phyloP scores from a whole-genome alignment of 352 stramenopile species.

The Globisporangium viniferum region DNA sequence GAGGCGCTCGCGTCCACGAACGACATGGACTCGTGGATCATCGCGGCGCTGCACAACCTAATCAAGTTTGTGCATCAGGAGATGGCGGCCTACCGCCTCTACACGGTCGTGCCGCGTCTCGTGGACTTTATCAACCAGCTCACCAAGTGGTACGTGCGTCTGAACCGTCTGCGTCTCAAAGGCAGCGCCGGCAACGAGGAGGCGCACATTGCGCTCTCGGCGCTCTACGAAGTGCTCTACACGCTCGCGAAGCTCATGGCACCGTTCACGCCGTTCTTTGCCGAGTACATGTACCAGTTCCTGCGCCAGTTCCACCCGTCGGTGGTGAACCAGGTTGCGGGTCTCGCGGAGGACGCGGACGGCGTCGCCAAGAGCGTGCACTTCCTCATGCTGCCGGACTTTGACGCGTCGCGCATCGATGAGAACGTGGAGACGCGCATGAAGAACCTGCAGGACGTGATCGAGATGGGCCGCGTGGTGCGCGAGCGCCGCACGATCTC shows the following conservation, averaged over 20 bases:
- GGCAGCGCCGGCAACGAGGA: conserved; percentile 89
- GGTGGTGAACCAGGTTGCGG: conserved; percentile 53
- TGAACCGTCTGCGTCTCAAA: conserved; percentile 98
- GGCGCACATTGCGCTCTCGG: conserved; percentile 81
- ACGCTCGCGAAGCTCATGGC: conserved; percentile 95
- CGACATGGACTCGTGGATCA: conserved; percentile 99
- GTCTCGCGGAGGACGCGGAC: conserved; percentile 84
- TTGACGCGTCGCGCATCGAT: conserved; percentile 92
- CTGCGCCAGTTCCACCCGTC: conserved; percentile 95
- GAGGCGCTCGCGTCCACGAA: conserved; percentile 92
- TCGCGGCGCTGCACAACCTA: conserved; percentile 95
- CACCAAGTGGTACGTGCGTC: conserved; percentile 99
- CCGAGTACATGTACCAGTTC: conserved; percentile 99
- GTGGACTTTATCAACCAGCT: conserved; percentile 98
- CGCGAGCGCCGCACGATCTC: conserved; percentile 96
- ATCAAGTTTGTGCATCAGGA: conserved; percentile 98
- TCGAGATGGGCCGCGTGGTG: conserved; percentile 96
- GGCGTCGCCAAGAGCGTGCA: conserved; percentile 94
- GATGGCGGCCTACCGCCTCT: conserved; percentile 98
- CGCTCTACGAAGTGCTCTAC: conserved; percentile 98
- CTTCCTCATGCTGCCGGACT: conserved; percentile 94
- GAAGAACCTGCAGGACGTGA: conserved; percentile 94
- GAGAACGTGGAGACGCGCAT: conserved; percentile 92
- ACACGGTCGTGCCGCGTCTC: conserved; percentile 98
- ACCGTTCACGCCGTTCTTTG: conserved; percentile 99